Evolutionary conservation across 2,329 filamentous ascomycete species (phyloP), one percentile per base, ranked within the genome.

Genomic region (Monosporascus sp.): DNA sequence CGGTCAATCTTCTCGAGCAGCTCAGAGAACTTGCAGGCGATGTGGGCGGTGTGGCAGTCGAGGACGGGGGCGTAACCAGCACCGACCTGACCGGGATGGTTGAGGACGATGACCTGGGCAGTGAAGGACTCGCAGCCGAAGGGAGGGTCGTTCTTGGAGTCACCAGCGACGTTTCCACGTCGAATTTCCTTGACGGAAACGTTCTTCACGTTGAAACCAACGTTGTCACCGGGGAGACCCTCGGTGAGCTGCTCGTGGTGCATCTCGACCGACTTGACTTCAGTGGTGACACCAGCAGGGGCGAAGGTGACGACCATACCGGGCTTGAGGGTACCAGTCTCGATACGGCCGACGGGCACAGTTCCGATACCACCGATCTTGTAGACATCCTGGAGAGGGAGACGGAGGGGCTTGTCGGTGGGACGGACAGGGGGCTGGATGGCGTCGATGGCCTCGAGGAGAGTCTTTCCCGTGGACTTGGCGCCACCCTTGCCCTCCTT

Each of bases 131-230:
- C 91, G 72, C 85, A 86, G 72, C 84, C 94, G 75, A 80, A 75
- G 65, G 94, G 91, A 70, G 94, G 94, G 83, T 99, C 94, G 85
- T 96, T 95, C 92, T 99, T 99, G 86, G 90, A 93, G 91, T 99
- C 94, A 91, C 91, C 91, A 72, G 89, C 89, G 70, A 99, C 94
- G 88, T 99, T 97, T 75, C 94, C 94, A 96, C 94, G 94, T 81
- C 94, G 94, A 75, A 99, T 96, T 78, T 99, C 94, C 92, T 99
- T 99, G 82, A 99, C 94, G 79, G 94, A 97, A 73, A 99, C 94
- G 94, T 99, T 99, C 92, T 99, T 99, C 82, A 99, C 93, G 90
- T 99, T 99, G 92, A 99, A 99, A 72, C 94, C 94, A 78, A 99
- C 94, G 85, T 99, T 99, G 90, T 99, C 94, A 87, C 94, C 94